These are phyloP conservation scores for Apostasia shenzhenica DNA, from an alignment of 106 monocot species.

Conservation along the genomic window DNA sequence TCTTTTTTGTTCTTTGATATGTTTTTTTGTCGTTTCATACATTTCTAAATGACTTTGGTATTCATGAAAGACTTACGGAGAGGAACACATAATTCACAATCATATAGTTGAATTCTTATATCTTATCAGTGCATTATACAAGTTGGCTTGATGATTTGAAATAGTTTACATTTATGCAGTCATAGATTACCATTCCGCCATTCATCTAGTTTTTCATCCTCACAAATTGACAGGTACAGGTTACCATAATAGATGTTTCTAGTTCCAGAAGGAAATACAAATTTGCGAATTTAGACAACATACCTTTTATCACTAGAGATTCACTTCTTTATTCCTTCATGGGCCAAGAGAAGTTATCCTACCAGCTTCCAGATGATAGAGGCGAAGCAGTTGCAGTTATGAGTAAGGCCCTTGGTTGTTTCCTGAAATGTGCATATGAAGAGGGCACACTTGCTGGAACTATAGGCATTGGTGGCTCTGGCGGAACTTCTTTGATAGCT, in stretches of 20 bases:
- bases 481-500: slow-evolving; percentile 75
- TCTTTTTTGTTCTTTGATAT: too few species aligned
- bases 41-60: not conserved
- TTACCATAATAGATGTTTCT: slow-evolving; percentile 76
- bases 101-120: too few species aligned
- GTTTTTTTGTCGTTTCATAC: not conserved
- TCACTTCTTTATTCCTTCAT: slow-evolving; percentile 38
- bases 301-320: slow-evolving; percentile 43
- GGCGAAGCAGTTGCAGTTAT: slow-evolving; percentile 65
- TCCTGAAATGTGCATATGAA: slow-evolving; percentile 38
- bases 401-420: slow-evolving; percentile 54
- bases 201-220: slow-evolving; percentile 8
- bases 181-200: not conserved
- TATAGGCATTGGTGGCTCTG: slow-evolving; percentile 82
- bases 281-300: slow-evolving; percentile 18
- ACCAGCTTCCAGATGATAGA: slow-evolving; percentile 61
- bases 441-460: slow-evolving; percentile 42
- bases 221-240: slow-evolving; percentile 53
- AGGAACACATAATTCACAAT: too few species aligned
- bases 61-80: not conserved
- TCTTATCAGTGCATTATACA: not conserved
- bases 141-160: not conserved
- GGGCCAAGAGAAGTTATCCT: slow-evolving; percentile 16
- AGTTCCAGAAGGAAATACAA: slow-evolving; percentile 43
- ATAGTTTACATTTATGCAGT: not conserved